Conservation (phyloP, 2,329 filamentous ascomycete species). For the Fusarium coffeatum region DNA sequence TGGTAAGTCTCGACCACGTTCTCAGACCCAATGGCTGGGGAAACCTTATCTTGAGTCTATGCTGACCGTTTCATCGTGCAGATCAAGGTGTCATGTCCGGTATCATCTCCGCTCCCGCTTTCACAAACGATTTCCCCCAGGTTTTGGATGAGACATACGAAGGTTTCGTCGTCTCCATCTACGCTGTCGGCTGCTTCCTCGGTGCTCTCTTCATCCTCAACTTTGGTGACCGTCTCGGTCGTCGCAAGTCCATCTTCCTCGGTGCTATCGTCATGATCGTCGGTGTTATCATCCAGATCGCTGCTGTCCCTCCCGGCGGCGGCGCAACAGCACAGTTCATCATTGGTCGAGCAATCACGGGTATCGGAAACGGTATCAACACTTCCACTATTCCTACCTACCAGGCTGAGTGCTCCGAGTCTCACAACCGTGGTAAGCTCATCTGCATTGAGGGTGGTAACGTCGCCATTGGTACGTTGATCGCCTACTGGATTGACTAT, state of each 20-base stretch:
- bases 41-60: conserved; percentile 38
- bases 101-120: conserved; percentile 63
- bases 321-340: conserved; percentile 61
- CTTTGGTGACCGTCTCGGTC: conserved; percentile 65
- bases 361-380: conserved; percentile 63
- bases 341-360: conserved; percentile 63
- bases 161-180: conserved; percentile 62
- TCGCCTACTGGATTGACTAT: conserved; percentile 59
- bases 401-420: conserved; percentile 65
- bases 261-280: conserved; percentile 69
- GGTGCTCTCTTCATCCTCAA: conserved; percentile 62
- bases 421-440: conserved; percentile 64
- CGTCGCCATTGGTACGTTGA: conserved; percentile 56
- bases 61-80: conserved; percentile 8
- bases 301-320: conserved; percentile 50
- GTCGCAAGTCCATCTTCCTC: conserved; percentile 65
- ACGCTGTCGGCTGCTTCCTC: conserved; percentile 65
- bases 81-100: conserved; percentile 67
- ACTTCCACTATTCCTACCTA: conserved; percentile 66
- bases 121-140: conserved; percentile 60
- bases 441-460: conserved; percentile 62
- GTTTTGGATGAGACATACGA: conserved; percentile 58
- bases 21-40: background rate
- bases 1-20: conserved; percentile 8
- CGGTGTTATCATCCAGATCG: conserved; percentile 70